Evolutionary conservation across 1,284 basidiomycete species (phyloP).

Genomic region (Schizophyllum amplum): DNA sequence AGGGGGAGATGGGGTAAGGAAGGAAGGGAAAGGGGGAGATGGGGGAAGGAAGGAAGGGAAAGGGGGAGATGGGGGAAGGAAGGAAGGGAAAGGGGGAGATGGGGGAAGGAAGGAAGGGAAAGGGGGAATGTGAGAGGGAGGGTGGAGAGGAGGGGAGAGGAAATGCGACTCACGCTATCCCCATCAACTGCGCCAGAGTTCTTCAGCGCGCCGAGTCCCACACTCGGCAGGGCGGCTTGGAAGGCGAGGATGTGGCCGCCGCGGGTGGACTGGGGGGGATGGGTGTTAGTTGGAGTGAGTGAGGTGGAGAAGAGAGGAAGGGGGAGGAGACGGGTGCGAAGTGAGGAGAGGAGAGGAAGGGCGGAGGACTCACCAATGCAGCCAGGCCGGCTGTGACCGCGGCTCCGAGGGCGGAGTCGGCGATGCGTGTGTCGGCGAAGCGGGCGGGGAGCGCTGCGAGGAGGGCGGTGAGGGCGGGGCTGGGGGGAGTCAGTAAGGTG

Average conservation of each 20-base stretch:
- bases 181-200: too few species aligned
- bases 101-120: too few species aligned
- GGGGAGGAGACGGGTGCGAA: background rate
- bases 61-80: background rate
- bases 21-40: background rate
- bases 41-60: too few species aligned
- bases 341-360: background rate
- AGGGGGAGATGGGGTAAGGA: too few species aligned
- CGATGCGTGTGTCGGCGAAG: slow-evolving; percentile 42
- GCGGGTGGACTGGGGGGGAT: slow-evolving; percentile 46
- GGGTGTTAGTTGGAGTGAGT: background rate
- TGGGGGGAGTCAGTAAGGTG: slow-evolving; percentile 37
- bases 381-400: slow-evolving; percentile 70
- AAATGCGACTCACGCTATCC: too few species aligned
- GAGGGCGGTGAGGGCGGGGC: slow-evolving; percentile 56
- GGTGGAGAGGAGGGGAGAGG: too few species aligned
- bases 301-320: slow-evolving; percentile 1
- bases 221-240: slow-evolving; percentile 32
- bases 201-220: too few species aligned
- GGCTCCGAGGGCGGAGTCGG: slow-evolving; percentile 72
- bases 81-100: too few species aligned
- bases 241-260: slow-evolving; percentile 89
- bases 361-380: slow-evolving; percentile 47
- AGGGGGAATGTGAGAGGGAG: too few species aligned
- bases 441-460: slow-evolving; percentile 63